These are phyloP conservation scores for Camelina hispida DNA, from an alignment of 345 rosid genomes.

Conservation along the genomic window DNA sequence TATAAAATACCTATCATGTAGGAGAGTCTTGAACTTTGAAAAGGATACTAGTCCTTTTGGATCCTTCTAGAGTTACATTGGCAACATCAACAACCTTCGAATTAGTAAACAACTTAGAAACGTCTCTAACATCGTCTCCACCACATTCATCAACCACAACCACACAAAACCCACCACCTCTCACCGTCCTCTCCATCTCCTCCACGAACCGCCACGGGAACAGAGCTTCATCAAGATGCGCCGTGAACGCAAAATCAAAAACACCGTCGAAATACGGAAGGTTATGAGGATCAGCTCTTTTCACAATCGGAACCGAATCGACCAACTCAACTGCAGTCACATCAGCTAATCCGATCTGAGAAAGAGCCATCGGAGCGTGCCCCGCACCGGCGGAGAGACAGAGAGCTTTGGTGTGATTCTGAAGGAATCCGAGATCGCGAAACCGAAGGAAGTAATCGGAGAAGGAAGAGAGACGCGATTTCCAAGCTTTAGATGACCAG, in stretches of 20 bases:
- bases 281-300: slow-evolving; percentile 78
- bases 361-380: slow-evolving; percentile 79
- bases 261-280: slow-evolving; percentile 76
- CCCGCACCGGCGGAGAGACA: slow-evolving; percentile 92
- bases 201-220: slow-evolving; percentile 61
- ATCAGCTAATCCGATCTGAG: slow-evolving; percentile 59
- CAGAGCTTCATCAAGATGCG: slow-evolving; percentile 67
- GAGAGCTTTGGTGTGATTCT: slow-evolving; percentile 72
- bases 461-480: slow-evolving; percentile 56
- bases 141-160: slow-evolving; percentile 67
- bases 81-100: slow-evolving; percentile 55
- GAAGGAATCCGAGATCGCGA: slow-evolving; percentile 51
- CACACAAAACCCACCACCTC: slow-evolving; percentile 60
- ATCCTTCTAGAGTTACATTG: slow-evolving; percentile 61
- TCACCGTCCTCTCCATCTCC: slow-evolving; percentile 94
- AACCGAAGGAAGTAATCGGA: slow-evolving; percentile 55
- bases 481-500: slow-evolving; percentile 75
- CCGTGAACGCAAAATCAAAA: slow-evolving; percentile 74
- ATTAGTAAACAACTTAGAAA: slow-evolving; percentile 55
- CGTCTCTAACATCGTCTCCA: slow-evolving; percentile 48
- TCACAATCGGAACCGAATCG: slow-evolving; percentile 72
- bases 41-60: slow-evolving; percentile 60
- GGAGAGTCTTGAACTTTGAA: slow-evolving; percentile 48
- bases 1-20: slow-evolving; percentile 6
- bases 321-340: slow-evolving; percentile 83